Conservation (phyloP, 1,139 yeast genomes). For the Williopsis jadinii region DNA sequence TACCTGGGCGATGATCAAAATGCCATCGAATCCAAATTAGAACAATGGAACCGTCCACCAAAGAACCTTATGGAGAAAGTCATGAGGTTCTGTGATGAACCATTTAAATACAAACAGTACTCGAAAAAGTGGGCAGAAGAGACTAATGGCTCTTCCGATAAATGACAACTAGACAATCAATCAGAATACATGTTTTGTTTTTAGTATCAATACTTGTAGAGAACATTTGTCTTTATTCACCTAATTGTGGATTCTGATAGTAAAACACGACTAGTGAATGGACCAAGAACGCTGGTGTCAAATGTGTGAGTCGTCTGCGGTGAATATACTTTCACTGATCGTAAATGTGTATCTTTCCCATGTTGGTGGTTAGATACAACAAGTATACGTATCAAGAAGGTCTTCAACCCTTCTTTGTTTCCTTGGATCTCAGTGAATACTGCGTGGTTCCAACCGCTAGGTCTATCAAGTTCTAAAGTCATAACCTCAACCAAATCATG, state of each 20-base stretch:
- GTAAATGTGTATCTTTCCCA: conserved; percentile 90
- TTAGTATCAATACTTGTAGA: too few relatives aligned
- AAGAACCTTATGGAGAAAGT: conserved; percentile 6
- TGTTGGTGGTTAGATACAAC: conserved; percentile 84
- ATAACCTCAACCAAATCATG: conserved; percentile 78
- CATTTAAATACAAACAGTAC: conserved; percentile 7
- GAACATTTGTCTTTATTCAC: conserved; percentile 7
- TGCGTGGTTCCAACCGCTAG: conserved; percentile 73
- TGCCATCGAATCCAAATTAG: conserved; percentile 22
- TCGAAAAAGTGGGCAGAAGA: conserved; percentile 6
- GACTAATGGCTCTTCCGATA: too few relatives aligned
- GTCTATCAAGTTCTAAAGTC: conserved; percentile 56
- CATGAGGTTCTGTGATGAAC: conserved; percentile 11
- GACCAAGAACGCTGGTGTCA: conserved; percentile 20
- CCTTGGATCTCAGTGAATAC: conserved; percentile 55
- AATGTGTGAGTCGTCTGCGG: conserved; percentile 25
- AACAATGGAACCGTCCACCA: conserved; percentile 6
- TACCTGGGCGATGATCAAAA: conserved; percentile 30
- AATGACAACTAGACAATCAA: too few relatives aligned
- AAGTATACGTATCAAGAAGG: conserved; percentile 65
- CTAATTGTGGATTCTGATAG: conserved; percentile 29
- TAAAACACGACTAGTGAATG: conserved; percentile 27
- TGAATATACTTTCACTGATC: conserved; percentile 59
- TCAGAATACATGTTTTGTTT: too few relatives aligned
- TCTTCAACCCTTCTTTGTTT: conserved; percentile 51